Base-by-base conservation (phyloP, 352 stramenopile species). In the Globisporangium viniferum region DNA sequence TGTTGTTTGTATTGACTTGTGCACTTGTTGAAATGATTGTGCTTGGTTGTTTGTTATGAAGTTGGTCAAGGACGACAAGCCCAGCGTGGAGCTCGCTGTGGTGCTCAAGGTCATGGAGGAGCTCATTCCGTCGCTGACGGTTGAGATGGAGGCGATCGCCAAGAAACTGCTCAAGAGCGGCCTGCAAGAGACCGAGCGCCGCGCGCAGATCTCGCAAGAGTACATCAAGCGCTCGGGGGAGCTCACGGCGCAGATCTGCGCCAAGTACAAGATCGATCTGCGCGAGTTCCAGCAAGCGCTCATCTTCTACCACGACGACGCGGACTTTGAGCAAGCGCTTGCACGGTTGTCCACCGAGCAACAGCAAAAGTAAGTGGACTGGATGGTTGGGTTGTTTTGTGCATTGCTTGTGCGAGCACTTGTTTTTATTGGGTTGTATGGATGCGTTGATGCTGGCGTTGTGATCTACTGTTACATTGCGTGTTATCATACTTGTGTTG, bases 241-340 rank as follows among this genome's bases (percentile, higher is more conserved):
- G 54, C 74, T 81, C 53, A 93, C 83, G 3, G 77, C 84, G 48
- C 59, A 79, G 61, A 73, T 92, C 39, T 92, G 83, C 60, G 61
- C 44, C 10, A 76, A 80, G 57, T 70, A 70, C 56, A 71, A 88
- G 60, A 61, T 94, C 20, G 79, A 93, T 48, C n/a, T 93, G 68
- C 73, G 74, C 58, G 75, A 81, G 51, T 93, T 94, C 59, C 87
- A 93, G 59, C 71, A 75, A 55, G 87, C 87, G 58, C 82, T 94
- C 39, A 76, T 93, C 66, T 92, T 82, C 62, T 94, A 89, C 74
- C 82, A 94, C 71, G 84, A 94, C 67, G 76, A 94, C 64, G 69
- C 76, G 0, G 49, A 68, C 48, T 90, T 94, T 61, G 79, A 89
- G 62, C 80, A 90, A 64, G 72, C 71, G 46, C 80, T 93, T 41